These are phyloP conservation scores for Dictyostelium intermedium DNA, from an alignment of 78 protist genomes.

Conservation along the genomic window DNA sequence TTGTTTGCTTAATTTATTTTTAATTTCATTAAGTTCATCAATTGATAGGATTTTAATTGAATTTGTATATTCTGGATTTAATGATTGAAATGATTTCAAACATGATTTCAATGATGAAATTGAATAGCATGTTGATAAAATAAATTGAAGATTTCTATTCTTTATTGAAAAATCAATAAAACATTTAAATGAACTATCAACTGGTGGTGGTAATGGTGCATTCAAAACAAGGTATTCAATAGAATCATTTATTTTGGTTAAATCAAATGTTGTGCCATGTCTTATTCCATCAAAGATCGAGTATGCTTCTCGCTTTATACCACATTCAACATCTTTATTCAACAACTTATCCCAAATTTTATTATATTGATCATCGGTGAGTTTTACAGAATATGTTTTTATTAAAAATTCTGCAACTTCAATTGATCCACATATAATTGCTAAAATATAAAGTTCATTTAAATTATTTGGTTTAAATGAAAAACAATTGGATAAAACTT, in stretches of 20 bases:
- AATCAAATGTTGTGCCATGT: background rate
- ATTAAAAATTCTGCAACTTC: background rate
- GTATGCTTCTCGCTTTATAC: background rate
- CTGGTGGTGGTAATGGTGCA: background rate
- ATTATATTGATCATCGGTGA: background rate
- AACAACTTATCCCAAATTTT: background rate
- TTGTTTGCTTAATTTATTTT: background rate
- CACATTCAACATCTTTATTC: background rate
- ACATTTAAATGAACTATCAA: background rate
- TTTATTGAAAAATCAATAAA: background rate
- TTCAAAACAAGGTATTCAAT: background rate
- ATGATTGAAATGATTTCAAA: background rate
- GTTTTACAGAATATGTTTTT: background rate
- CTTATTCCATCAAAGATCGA: background rate
- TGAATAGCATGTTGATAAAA: constrained; percentile 4
- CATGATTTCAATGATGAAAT: background rate
- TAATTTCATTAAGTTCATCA: background rate
- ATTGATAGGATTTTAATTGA: background rate
- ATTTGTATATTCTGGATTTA: background rate
- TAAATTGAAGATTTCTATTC: background rate
- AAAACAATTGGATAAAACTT: background rate
- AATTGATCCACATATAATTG: background rate
- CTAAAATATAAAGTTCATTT: background rate
- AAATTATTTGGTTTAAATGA: background rate
- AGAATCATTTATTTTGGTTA: background rate